Evolutionary conservation across 2,329 filamentous ascomycete genomes (phyloP).

Genomic region (Talaromyces marneffei): DNA sequence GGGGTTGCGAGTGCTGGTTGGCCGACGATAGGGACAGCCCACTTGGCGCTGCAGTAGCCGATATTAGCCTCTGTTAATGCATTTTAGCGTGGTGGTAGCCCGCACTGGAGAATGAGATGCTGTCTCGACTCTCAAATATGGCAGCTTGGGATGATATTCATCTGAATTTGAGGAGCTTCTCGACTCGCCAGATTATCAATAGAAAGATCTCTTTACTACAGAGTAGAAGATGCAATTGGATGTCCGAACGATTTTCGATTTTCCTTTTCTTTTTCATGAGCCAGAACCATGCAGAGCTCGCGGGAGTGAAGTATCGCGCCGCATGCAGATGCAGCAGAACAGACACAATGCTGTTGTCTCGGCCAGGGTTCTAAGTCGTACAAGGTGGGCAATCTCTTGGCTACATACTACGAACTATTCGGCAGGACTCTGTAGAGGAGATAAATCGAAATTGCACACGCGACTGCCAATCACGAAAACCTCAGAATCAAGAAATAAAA

Average conservation of each 20-base stretch:
- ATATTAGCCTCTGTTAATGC: neutral
- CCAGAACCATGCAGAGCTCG: neutral
- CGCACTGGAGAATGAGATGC: neutral
- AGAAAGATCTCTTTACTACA: neutral
- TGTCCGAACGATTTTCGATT: neutral
- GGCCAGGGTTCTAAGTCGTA: neutral
- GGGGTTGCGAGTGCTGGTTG: neutral
- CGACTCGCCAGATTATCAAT: neutral
- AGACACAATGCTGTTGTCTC: neutral
- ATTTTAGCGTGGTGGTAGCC: neutral
- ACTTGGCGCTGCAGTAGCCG: conserved; percentile 2
- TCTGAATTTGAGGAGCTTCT: too few relatives aligned
- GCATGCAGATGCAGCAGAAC: neutral
- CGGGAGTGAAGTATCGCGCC: neutral
- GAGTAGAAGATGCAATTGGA: neutral
- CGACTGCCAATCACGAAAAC: neutral
- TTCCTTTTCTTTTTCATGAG: neutral
- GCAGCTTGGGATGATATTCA: neutral
- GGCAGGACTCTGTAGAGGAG: neutral
- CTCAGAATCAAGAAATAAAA: neutral
- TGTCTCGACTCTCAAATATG: neutral
- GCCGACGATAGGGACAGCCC: neutral
- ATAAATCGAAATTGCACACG: neutral
- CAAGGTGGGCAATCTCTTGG: neutral
- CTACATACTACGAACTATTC: neutral